Conservation (phyloP, 768 basidiomycete species). For the Mycena filopes region DNA sequence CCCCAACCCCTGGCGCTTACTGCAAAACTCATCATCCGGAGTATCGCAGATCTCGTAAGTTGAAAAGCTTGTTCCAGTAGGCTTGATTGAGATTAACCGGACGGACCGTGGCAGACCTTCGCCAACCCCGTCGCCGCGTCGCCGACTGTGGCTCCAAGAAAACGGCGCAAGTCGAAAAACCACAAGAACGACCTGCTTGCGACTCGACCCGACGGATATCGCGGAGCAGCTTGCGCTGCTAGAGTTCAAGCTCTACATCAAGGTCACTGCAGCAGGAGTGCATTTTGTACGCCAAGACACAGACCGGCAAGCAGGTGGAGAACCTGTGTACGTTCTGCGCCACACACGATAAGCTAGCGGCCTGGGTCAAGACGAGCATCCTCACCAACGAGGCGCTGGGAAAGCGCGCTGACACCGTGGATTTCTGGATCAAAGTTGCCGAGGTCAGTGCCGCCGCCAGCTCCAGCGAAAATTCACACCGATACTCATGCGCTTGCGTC, state of each 20-base stretch:
- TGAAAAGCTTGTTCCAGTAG: neutral
- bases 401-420: conserved; percentile 67
- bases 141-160: conserved; percentile 43
- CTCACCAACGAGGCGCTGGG: conserved; percentile 60
- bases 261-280: conserved; percentile 81
- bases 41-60: conserved; percentile 67
- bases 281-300: conserved; percentile 65
- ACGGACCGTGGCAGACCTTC: conserved; percentile 51
- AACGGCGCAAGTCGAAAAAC: conserved; percentile 57
- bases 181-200: conserved; percentile 70
- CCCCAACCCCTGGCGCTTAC: conserved; percentile 54
- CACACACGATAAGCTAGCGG: conserved; percentile 68
- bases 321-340: conserved; percentile 66
- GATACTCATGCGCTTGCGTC: neutral
- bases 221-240: conserved; percentile 86
- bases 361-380: conserved; percentile 76
- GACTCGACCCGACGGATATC: conserved; percentile 73
- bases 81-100: neutral
- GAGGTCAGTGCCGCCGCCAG: conserved; percentile 59
- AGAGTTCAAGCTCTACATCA: conserved; percentile 75
- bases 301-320: conserved; percentile 47
- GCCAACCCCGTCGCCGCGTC: conserved; percentile 41
- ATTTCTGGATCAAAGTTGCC: conserved; percentile 83
- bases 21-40: conserved; percentile 61
- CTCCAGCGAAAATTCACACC: no score